Conservation (phyloP, 192 early-diverging fungal species). For the Backusella sp. region DNA sequence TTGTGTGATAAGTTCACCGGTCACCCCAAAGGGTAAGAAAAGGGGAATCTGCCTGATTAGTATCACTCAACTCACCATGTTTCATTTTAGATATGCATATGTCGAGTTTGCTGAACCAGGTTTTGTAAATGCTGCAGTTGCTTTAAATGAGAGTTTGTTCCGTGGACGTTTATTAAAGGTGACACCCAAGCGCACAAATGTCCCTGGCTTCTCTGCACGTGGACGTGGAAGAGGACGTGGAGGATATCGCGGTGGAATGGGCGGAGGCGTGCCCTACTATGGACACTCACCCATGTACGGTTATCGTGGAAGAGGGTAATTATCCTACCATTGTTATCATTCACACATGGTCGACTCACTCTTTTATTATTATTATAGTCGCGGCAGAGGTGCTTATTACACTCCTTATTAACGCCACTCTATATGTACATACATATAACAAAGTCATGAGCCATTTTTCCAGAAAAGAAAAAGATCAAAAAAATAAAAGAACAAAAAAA, state of each 20-base stretch:
- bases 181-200: conserved; percentile 85
- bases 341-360: not conserved
- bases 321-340: not conserved
- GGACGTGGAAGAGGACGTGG: conserved; percentile 76
- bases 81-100: conserved; percentile 72
- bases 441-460: not conserved
- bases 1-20: conserved; percentile 93
- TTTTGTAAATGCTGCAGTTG: conserved; percentile 79
- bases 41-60: not conserved
- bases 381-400: conserved; percentile 41
- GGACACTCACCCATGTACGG: conserved; percentile 43
- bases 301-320: conserved; percentile 47
- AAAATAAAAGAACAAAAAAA: not conserved
- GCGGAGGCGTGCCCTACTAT: conserved; percentile 21
- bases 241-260: conserved; percentile 65
- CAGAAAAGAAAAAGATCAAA: not conserved
- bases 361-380: conserved; percentile 16
- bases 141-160: conserved; percentile 87
- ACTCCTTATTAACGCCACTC: conserved; percentile 33
- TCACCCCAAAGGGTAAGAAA: conserved; percentile 72
- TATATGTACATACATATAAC: not conserved
- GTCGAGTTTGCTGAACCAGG: conserved; percentile 91
- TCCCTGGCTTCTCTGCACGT: conserved; percentile 80
- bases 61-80: not conserved
- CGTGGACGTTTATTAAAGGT: conserved; percentile 86